Conservation (phyloP, 371 early-diverging fungal genomes). For the Phascolomyces articulosus region DNA sequence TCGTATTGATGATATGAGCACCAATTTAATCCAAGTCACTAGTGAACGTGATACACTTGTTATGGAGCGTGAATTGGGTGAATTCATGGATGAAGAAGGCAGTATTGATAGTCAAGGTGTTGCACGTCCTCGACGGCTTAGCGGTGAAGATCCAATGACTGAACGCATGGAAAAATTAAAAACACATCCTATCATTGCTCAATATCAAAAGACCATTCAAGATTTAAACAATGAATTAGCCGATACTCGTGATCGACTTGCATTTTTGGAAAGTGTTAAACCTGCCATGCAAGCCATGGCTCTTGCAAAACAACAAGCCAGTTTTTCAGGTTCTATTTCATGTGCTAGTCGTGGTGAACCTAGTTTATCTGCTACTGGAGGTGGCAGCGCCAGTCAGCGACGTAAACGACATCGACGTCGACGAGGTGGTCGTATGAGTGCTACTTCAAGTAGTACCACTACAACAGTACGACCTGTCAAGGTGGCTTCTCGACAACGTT, state of each 20-base stretch:
- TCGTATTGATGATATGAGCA: slow-evolving; percentile 52
- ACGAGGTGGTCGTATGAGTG: slow-evolving; percentile 19
- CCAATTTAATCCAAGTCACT: slow-evolving; percentile 54
- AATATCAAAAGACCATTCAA: slow-evolving; percentile 61
- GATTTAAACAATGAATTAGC: slow-evolving; percentile 56
- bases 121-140: not conserved
- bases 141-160: not conserved
- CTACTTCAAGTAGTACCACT: slow-evolving; percentile 30
- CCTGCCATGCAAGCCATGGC: slow-evolving; percentile 36
- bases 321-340: slow-evolving; percentile 23
- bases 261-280: slow-evolving; percentile 34
- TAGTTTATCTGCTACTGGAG: not conserved
- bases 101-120: slow-evolving; percentile 2
- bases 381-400: slow-evolving; percentile 9
- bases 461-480: slow-evolving; percentile 14
- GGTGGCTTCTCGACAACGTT: not conserved
- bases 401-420: slow-evolving; percentile 21
- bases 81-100: slow-evolving; percentile 29
- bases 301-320: slow-evolving; percentile 20
- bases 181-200: slow-evolving; percentile 58
- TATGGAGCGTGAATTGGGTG: slow-evolving; percentile 56
- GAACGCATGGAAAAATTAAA: slow-evolving; percentile 16
- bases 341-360: slow-evolving; percentile 16
- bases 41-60: slow-evolving; percentile 67
- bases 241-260: slow-evolving; percentile 45